phyloP scores from a whole-genome alignment of 75 land plant species.

The Pinus tabuliformis region DNA sequence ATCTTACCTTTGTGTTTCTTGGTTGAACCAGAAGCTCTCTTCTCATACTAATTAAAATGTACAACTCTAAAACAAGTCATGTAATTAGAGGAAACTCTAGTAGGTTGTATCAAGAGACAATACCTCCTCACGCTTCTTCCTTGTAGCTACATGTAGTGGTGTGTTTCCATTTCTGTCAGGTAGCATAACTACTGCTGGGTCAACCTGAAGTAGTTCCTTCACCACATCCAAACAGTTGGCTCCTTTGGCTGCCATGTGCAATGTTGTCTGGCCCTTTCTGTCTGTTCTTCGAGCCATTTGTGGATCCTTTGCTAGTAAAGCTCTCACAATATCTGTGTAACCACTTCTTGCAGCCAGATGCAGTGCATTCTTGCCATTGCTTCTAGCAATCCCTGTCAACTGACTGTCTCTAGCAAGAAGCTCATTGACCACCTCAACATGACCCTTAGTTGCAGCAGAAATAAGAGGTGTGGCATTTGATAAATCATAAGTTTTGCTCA shows the following conservation, averaged over 20 bases:
- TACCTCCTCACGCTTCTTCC: slow-evolving; percentile 72
- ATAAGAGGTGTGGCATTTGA: slow-evolving; percentile 63
- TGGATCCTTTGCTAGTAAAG: slow-evolving; percentile 48
- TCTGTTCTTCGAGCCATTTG: slow-evolving; percentile 63
- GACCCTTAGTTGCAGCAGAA: slow-evolving; percentile 56
- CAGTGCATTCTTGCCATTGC: slow-evolving; percentile 73
- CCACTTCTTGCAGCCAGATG: slow-evolving; percentile 71
- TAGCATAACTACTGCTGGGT: slow-evolving; percentile 62
- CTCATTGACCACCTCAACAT: slow-evolving; percentile 40
- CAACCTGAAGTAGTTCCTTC: slow-evolving; percentile 49
- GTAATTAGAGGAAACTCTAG: neutral
- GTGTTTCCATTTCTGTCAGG: slow-evolving; percentile 68
- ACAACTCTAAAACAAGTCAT: neutral
- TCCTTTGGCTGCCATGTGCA: slow-evolving; percentile 82
- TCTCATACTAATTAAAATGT: neutral
- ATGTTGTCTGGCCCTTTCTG: slow-evolving; percentile 68
- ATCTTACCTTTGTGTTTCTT: neutral
- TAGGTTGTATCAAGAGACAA: neutral
- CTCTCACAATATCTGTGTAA: slow-evolving; percentile 49
- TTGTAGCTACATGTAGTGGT: slow-evolving; percentile 60
- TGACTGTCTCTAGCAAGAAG: slow-evolving; percentile 34
- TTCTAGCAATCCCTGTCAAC: slow-evolving; percentile 29
- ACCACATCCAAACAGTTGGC: slow-evolving; percentile 41
- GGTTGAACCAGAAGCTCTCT: neutral
- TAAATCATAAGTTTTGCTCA: slow-evolving; percentile 48